phyloP scores from a whole-genome alignment of 2,329 filamentous ascomycete genomes.

The Colletotrichum lentis region DNA sequence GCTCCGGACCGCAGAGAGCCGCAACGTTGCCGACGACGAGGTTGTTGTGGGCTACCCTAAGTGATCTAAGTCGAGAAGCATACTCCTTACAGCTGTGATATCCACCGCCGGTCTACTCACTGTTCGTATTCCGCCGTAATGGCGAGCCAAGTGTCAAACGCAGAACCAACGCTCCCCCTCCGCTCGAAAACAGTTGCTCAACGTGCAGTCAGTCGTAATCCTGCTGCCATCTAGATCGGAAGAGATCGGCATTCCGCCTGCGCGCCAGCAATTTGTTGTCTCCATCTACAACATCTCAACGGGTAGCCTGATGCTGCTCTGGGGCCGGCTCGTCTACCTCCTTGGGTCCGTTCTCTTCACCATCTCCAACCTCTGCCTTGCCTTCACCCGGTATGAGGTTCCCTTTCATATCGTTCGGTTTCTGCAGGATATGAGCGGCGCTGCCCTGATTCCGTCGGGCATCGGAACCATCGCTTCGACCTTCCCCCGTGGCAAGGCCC shows the following conservation, averaged over 20 bases:
- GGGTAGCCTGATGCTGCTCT: background rate
- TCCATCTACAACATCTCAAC: background rate
- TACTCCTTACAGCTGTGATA: background rate
- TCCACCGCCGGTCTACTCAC: background rate
- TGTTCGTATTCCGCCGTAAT: background rate
- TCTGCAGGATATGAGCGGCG: background rate
- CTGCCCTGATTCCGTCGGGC: background rate
- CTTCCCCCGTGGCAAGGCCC: background rate
- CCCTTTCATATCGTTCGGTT: background rate
- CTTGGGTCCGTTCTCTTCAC: background rate
- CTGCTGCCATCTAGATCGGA: background rate
- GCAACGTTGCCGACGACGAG: background rate
- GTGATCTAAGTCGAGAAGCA: background rate
- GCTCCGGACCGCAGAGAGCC: background rate
- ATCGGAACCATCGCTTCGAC: background rate
- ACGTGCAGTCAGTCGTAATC: background rate
- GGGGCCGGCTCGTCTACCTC: background rate
- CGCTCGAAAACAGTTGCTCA: background rate
- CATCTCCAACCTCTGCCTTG: background rate
- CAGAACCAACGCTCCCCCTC: background rate
- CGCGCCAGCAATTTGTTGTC: background rate
- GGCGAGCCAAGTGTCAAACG: background rate
- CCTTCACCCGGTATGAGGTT: background rate
- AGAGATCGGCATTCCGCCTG: background rate
- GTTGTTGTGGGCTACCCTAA: background rate